Evolutionary conservation across 495 filamentous ascomycete species (phyloP).

Genomic region (Aspergillus steynii): DNA sequence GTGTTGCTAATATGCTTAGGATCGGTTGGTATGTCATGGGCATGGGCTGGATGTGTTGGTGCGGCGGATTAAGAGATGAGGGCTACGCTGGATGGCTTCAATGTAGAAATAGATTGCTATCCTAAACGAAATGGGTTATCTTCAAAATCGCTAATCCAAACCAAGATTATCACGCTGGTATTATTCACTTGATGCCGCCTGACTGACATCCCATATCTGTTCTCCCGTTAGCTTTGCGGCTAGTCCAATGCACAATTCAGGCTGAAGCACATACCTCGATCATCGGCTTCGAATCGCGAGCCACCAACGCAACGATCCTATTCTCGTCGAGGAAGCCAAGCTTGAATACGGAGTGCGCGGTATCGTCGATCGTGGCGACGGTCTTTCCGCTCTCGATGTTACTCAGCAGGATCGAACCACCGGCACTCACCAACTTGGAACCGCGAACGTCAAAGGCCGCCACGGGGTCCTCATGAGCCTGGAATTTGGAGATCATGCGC

Average conservation of each 20-base stretch:
- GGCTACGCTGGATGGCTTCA: not conserved
- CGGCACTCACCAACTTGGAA: not conserved
- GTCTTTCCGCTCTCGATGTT: not conserved
- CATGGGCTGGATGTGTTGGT: slow-evolving; percentile 10
- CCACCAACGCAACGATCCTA: not conserved
- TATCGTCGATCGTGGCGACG: not conserved
- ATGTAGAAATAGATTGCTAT: not conserved
- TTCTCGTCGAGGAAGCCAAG: not conserved
- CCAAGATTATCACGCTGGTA: not conserved
- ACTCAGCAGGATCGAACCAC: not conserved
- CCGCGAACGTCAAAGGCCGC: not conserved
- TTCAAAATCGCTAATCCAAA: not conserved
- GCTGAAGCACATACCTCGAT: not conserved
- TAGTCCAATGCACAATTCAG: not conserved
- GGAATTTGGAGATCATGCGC: not conserved
- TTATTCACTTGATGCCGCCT: not conserved
- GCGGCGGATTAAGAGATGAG: not conserved
- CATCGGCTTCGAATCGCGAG: not conserved
- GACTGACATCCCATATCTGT: not conserved
- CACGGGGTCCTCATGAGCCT: not conserved
- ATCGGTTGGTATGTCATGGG: slow-evolving; percentile 2
- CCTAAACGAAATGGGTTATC: not conserved
- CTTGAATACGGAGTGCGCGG: not conserved
- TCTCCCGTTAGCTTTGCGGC: not conserved
- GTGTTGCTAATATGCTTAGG: not conserved